These are phyloP conservation scores for Claviceps purpurea DNA, from an alignment of 2,329 filamentous ascomycete genomes.

Conservation along the genomic window DNA sequence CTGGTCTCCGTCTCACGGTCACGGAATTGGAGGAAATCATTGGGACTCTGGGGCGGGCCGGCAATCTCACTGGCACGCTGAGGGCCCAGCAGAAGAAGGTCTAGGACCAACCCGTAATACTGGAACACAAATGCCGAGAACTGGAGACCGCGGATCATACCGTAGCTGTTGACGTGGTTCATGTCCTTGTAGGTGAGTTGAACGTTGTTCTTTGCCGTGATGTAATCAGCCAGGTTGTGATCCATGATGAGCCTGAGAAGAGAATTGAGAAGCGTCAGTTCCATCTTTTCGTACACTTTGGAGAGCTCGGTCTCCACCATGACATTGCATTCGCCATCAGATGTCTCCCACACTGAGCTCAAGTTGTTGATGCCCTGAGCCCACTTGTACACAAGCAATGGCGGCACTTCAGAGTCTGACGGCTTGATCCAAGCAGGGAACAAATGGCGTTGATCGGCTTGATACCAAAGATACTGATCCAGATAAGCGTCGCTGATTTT, in stretches of 20 bases:
- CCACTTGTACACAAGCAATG: slow-evolving; percentile 94
- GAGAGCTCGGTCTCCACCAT: slow-evolving; percentile 97
- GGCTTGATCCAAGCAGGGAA: slow-evolving; percentile 99
- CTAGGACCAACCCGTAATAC: slow-evolving; percentile 91
- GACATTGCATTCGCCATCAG: slow-evolving; percentile 92
- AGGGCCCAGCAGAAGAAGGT: slow-evolving; percentile 79
- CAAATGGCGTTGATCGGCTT: slow-evolving; percentile 90
- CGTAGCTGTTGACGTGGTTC: slow-evolving; percentile 98
- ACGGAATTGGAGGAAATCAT: slow-evolving; percentile 95
- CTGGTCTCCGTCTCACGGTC: slow-evolving; percentile 83
- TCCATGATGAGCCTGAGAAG: slow-evolving; percentile 95
- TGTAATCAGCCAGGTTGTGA: slow-evolving; percentile 97
- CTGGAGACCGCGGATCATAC: slow-evolving; percentile 93
- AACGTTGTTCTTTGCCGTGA: slow-evolving; percentile 98
- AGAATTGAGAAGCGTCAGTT: slow-evolving; percentile 87
- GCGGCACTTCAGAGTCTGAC: slow-evolving; percentile 93
- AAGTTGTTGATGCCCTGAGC: slow-evolving; percentile 98
- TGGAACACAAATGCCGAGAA: slow-evolving; percentile 99
- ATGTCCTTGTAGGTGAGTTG: slow-evolving; percentile 99
- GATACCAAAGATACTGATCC: slow-evolving; percentile 98
- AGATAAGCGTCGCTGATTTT: slow-evolving; percentile 99
- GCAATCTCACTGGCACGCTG: slow-evolving; percentile 97
- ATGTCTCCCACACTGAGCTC: slow-evolving; percentile 84
- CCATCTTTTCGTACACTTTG: slow-evolving; percentile 99
- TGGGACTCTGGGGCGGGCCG: slow-evolving; percentile 81